phyloP scores from a whole-genome alignment of 306 rosid species.

The Canavalia ensiformis region DNA sequence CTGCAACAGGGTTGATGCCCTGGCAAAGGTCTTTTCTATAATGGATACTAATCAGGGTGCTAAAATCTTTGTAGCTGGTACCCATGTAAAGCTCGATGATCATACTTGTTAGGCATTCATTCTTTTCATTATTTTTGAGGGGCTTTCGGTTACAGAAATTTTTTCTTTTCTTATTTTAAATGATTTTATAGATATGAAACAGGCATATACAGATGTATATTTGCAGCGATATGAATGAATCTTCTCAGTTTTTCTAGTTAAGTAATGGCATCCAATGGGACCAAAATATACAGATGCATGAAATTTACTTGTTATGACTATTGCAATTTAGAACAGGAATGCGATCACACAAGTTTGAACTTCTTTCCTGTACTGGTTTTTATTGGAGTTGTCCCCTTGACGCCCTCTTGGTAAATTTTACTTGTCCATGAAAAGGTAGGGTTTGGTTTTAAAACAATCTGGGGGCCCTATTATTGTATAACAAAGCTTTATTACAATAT shows the following conservation, averaged over 20 bases:
- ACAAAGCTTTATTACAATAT: conserved; percentile 2
- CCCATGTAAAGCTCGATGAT: conserved; percentile 59
- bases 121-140: conserved; percentile 56
- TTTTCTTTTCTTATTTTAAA: conserved; percentile 42
- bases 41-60: conserved; percentile 50
- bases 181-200: conserved; percentile 50
- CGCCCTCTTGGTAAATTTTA: background rate
- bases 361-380: background rate
- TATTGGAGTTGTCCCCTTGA: conserved; percentile 8
- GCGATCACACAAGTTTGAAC: background rate
- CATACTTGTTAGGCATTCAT: conserved; percentile 61
- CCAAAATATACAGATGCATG: background rate
- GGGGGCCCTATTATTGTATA: conserved; percentile 4
- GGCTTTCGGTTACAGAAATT: conserved; percentile 47
- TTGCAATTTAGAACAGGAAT: conserved; percentile 6
- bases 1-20: conserved; percentile 76
- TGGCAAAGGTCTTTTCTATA: conserved; percentile 70
- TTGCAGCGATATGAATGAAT: conserved; percentile 57
- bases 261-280: conserved; percentile 2
- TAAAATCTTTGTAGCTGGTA: conserved; percentile 58
- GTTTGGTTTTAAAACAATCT: conserved; percentile 2
- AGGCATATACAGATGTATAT: conserved; percentile 62
- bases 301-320: background rate
- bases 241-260: conserved; percentile 32
- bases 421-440: conserved; percentile 1